These are phyloP conservation scores for Alternaria incomplexa DNA, from an alignment of 2,329 filamentous ascomycete genomes.

Conservation along the genomic window DNA sequence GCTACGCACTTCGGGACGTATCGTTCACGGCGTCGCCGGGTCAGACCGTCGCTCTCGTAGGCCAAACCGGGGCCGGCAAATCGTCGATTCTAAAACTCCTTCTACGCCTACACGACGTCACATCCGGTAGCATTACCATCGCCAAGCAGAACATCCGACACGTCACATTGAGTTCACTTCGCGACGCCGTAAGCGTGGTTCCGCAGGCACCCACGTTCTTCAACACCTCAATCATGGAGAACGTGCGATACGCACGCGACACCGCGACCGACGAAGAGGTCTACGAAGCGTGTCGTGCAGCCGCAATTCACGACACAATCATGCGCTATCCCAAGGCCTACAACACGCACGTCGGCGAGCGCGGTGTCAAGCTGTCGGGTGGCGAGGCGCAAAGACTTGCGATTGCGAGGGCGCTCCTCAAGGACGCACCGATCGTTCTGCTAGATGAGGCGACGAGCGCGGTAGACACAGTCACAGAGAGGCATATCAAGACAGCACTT, in stretches of 20 bases:
- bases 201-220: conserved; percentile 68
- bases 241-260: conserved; percentile 65
- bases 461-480: conserved; percentile 73
- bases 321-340: conserved; percentile 55
- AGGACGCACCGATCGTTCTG: conserved; percentile 77
- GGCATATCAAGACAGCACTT: conserved; percentile 67
- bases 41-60: conserved; percentile 63
- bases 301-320: conserved; percentile 68
- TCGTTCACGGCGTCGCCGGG: conserved; percentile 40
- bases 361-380: conserved; percentile 58
- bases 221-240: conserved; percentile 67
- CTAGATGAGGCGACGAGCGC: conserved; percentile 86
- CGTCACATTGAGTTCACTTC: conserved; percentile 61
- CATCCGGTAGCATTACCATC: conserved; percentile 58
- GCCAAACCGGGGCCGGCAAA: conserved; percentile 66
- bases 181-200: conserved; percentile 65
- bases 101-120: conserved; percentile 63
- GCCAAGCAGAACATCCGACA: conserved; percentile 64
- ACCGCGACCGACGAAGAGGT: conserved; percentile 64
- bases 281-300: conserved; percentile 62
- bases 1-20: conserved; percentile 36
- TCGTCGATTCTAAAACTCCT: conserved; percentile 63
- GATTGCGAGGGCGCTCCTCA: conserved; percentile 76
- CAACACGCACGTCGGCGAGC: conserved; percentile 34
- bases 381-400: conserved; percentile 69